These are phyloP conservation scores for Dactylis glomerata DNA, from an alignment of 176 grass and related monocot genomes.

Conservation along the genomic window DNA sequence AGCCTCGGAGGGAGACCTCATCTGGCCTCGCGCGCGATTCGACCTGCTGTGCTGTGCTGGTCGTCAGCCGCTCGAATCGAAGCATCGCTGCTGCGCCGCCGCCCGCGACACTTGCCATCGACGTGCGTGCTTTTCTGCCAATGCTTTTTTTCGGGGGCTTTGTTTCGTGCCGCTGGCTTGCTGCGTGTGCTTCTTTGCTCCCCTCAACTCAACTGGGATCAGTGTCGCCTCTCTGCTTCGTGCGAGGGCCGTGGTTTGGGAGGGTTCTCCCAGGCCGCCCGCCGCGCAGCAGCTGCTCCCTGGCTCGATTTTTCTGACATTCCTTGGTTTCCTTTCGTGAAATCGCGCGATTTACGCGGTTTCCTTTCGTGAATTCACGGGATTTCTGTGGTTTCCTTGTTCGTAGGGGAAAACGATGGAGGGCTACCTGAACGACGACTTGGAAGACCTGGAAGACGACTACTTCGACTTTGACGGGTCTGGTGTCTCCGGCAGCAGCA, in stretches of 20 bases:
- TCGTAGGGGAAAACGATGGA: slow-evolving; percentile 16
- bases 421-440: slow-evolving; percentile 20
- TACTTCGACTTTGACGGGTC: slow-evolving; percentile 16
- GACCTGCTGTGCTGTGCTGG: background rate
- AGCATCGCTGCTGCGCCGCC: background rate
- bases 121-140: background rate
- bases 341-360: background rate
- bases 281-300: background rate
- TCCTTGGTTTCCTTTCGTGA: too few species aligned
- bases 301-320: background rate
- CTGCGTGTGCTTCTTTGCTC: background rate
- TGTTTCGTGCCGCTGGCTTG: background rate
- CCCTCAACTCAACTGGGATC: background rate
- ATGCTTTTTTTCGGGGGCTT: background rate
- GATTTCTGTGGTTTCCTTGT: background rate
- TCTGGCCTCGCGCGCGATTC: background rate
- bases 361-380: background rate
- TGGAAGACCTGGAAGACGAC: slow-evolving; percentile 19
- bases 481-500: background rate
- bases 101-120: background rate
- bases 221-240: background rate
- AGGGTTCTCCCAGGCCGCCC: background rate
- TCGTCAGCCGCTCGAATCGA: background rate
- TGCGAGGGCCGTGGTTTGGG: background rate
- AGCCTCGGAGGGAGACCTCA: background rate